Percentiles rank a stretch among this genome's conserved stretches.
Evolutionary conservation across 225 moss, liverwort and hornwort genomes (phyloP).

Genomic region (Polytrichum commune): DNA sequence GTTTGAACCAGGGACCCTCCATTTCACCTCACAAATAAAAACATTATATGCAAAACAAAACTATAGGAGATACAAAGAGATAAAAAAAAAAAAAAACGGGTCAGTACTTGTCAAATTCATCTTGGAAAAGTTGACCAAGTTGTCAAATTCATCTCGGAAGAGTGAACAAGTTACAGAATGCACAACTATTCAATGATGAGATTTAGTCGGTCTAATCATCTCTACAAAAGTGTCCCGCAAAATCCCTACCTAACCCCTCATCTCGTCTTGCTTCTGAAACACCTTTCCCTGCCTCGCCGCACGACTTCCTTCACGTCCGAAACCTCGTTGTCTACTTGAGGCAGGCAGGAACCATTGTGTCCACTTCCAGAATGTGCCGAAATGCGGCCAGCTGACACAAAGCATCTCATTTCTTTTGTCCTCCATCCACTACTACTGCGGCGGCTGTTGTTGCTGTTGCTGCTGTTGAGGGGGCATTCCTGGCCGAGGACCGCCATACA

Average conservation of each 20-base stretch:
- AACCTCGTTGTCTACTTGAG: background rate
- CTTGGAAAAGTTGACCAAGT: too few relatives aligned
- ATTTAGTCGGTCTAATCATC: background rate
- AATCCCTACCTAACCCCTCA: constrained; percentile 3
- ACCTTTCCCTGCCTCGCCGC: background rate
- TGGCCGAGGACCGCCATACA: constrained; percentile 92
- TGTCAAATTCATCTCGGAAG: too few relatives aligned
- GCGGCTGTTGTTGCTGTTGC: constrained; percentile 49
- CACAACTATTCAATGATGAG: too few relatives aligned
- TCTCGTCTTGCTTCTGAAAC: background rate
- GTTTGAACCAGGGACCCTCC: too few relatives aligned
- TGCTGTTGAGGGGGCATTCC: constrained; percentile 83
- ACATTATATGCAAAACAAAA: too few relatives aligned
- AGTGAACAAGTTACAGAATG: too few relatives aligned
- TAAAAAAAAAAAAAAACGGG: too few relatives aligned
- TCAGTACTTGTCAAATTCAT: too few relatives aligned
- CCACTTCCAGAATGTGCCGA: background rate
- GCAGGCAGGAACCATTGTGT: background rate
- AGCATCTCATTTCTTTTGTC: too few relatives aligned
- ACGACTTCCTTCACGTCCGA: background rate
- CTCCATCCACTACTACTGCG: constrained; percentile 6
- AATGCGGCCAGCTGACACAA: background rate
- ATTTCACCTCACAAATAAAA: too few relatives aligned
- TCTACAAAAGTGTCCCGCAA: constrained; percentile 1
- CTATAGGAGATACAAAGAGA: too few relatives aligned